These are phyloP conservation scores for Tolypocladium tropicale DNA, from an alignment of 2,329 filamentous ascomycete species.

Conservation along the genomic window DNA sequence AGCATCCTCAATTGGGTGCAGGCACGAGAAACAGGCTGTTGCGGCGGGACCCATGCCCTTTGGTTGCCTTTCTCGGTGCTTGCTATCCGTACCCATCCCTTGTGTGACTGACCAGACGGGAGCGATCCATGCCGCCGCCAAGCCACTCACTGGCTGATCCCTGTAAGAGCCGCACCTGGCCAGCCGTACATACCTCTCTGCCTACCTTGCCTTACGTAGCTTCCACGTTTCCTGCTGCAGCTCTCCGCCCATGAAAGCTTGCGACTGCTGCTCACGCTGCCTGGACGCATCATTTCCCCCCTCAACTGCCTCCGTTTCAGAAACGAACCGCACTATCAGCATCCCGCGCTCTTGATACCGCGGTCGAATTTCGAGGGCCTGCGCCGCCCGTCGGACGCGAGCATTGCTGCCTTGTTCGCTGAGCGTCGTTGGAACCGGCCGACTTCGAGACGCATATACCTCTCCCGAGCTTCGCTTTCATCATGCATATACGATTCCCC, in stretches of 20 bases:
- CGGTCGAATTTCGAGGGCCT: neutral
- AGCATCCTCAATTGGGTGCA: neutral
- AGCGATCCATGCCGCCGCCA: neutral
- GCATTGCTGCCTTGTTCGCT: neutral
- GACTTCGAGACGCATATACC: neutral
- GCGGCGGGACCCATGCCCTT: neutral
- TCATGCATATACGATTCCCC: conserved; percentile 77
- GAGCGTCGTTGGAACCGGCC: neutral
- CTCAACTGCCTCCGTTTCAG: neutral
- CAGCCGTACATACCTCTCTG: too few species aligned
- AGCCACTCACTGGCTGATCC: neutral
- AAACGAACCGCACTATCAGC: neutral
- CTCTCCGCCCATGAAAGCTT: neutral
- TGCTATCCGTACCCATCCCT: too few species aligned
- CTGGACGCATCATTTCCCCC: neutral
- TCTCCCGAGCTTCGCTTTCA: neutral
- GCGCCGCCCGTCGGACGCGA: neutral
- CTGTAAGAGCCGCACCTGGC: neutral
- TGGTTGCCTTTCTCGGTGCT: too few species aligned
- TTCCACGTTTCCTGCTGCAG: neutral
- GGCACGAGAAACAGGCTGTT: neutral
- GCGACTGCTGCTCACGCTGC: neutral
- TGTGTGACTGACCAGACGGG: neutral
- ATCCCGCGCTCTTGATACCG: neutral
- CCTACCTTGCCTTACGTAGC: too few species aligned